A percentile compares a stretch with the other conserved stretches of the same genome.
These are phyloP conservation scores for Jaapia argillacea DNA, from an alignment of 768 basidiomycete species.

Conservation along the genomic window DNA sequence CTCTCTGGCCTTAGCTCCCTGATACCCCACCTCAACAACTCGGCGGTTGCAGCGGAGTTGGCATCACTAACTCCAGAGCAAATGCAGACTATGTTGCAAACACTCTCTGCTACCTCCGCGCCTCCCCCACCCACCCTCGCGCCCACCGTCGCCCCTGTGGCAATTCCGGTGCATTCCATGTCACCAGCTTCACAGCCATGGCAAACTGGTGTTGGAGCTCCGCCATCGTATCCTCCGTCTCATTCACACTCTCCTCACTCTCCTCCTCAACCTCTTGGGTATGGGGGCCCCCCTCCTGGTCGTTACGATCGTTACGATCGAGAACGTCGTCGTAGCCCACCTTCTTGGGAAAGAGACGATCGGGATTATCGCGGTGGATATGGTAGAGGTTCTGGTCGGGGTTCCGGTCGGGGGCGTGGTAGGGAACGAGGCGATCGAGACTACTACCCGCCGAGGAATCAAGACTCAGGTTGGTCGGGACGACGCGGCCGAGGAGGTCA, in stretches of 20 bases:
- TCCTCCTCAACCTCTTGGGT: constrained; percentile 10
- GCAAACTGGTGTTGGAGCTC: constrained; percentile 4
- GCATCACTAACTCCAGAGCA: constrained; percentile 71
- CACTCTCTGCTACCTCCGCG: constrained; percentile 34
- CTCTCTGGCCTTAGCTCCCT: constrained; percentile 1
- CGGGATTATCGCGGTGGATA: constrained; percentile 15
- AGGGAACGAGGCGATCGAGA: constrained; percentile 19
- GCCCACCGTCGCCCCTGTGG: constrained; percentile 15
- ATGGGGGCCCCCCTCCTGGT: constrained; percentile 14
- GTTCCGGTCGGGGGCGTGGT: constrained; percentile 21
- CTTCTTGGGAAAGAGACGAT: constrained; percentile 10
- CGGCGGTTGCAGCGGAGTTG: constrained; percentile 49
- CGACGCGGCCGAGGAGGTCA: constrained; percentile 16
- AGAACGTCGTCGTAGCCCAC: constrained; percentile 5
- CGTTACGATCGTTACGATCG: constrained; percentile 20
- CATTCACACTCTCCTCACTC: constrained; percentile 17
- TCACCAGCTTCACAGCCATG: background rate
- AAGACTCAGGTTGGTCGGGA: constrained; percentile 55
- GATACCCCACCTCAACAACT: constrained; percentile 4
- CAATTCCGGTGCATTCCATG: constrained; percentile 6
- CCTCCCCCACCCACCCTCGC: constrained; percentile 17
- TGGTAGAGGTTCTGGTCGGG: constrained; percentile 19
- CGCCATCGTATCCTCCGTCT: constrained; percentile 11
- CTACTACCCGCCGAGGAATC: constrained; percentile 21
- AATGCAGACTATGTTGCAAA: constrained; percentile 55